A percentile compares a stretch with the other conserved stretches of the same genome.
Evolutionary conservation across 2,329 filamentous ascomycete species (phyloP).

Genomic region (Xylariaceae sp.): DNA sequence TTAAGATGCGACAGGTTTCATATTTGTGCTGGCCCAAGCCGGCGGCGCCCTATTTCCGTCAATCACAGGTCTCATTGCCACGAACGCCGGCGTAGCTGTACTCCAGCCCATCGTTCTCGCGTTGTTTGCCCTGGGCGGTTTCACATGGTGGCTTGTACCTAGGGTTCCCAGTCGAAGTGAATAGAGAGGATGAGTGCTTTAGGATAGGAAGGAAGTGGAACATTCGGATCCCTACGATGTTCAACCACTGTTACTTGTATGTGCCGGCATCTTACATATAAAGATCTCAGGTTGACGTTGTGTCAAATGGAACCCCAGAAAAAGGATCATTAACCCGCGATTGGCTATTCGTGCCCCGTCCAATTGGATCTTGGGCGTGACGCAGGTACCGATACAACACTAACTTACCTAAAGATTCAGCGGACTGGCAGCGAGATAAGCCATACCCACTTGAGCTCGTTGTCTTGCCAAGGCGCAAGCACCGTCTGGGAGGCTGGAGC

Average conservation of each 20-base stretch:
- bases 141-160: constrained; percentile 40
- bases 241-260: too few relatives aligned
- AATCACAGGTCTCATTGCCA: constrained; percentile 45
- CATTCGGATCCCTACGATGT: too few relatives aligned
- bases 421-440: background rate
- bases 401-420: background rate
- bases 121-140: constrained; percentile 38
- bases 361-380: background rate
- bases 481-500: background rate
- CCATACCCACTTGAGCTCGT: background rate
- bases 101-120: constrained; percentile 45
- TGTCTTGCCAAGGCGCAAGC: background rate
- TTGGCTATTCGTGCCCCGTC: background rate
- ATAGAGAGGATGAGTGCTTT: constrained; percentile 6
- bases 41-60: constrained; percentile 48
- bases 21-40: constrained; percentile 48
- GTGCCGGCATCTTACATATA: background rate
- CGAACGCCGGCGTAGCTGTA: constrained; percentile 40
- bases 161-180: constrained; percentile 25
- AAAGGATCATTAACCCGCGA: background rate
- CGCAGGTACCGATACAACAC: background rate
- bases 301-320: background rate
- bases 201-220: too few relatives aligned
- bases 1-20: constrained; percentile 32
- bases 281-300: background rate